These are phyloP conservation scores for Thelonectria olida DNA, from an alignment of 2,329 filamentous ascomycete species.

Conservation along the genomic window DNA sequence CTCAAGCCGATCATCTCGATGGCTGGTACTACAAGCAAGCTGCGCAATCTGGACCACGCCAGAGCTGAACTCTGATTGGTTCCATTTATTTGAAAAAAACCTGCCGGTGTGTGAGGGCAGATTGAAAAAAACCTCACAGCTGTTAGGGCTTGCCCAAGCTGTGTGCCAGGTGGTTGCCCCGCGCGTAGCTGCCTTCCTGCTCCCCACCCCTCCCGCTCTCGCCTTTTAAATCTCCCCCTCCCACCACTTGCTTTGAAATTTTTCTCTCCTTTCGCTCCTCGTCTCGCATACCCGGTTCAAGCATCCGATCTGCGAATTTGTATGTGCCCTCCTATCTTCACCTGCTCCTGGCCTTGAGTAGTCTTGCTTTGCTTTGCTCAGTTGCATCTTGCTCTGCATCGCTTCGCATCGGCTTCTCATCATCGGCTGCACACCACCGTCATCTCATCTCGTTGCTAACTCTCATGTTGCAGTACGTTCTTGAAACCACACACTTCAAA, in stretches of 20 bases:
- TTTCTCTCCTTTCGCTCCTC: constrained; percentile 51
- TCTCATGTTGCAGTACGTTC: constrained; percentile 31
- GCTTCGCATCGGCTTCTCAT: not conserved
- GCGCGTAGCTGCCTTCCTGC: constrained; percentile 42
- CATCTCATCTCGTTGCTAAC: constrained; percentile 29
- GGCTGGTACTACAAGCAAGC: no score
- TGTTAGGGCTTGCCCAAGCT: constrained; percentile 47
- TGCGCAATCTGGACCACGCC: constrained; percentile 12
- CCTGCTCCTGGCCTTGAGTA: not conserved
- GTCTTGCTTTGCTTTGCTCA: constrained; percentile 22
- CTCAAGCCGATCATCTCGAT: constrained; percentile 18
- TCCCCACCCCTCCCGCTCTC: constrained; percentile 38
- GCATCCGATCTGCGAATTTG: constrained; percentile 55
- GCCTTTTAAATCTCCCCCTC: constrained; percentile 52
- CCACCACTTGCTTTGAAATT: constrained; percentile 47
- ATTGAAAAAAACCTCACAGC: constrained; percentile 39
- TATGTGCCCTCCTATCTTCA: constrained; percentile 37
- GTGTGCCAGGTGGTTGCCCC: constrained; percentile 44
- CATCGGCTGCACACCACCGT: not conserved
- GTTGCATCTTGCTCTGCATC: constrained; percentile 12
- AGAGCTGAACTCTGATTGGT: constrained; percentile 31
- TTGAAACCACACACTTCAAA: constrained; percentile 34
- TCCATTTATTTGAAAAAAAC: constrained; percentile 15
- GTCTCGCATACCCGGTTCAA: constrained; percentile 57
- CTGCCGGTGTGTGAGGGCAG: constrained; percentile 22